These are phyloP conservation scores for Prunus campanulata DNA, from an alignment of 306 rosid species.

Conservation along the genomic window DNA sequence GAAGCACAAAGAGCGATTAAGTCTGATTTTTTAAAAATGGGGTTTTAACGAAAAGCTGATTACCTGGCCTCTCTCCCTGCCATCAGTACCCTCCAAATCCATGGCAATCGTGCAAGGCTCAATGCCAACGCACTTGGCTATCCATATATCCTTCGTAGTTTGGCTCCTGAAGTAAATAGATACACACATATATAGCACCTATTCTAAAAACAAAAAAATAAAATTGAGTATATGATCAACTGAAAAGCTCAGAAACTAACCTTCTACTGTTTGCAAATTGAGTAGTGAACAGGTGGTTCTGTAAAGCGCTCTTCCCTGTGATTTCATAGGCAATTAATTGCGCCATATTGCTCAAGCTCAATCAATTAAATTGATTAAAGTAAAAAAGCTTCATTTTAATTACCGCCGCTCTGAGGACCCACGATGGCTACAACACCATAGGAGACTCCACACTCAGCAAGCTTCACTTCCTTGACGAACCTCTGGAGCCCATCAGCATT, in stretches of 20 bases:
- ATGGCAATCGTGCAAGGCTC: slow-evolving; percentile 82
- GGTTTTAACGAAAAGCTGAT: background rate
- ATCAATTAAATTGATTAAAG: background rate
- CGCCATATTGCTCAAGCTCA: background rate
- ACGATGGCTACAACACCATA: slow-evolving; percentile 79
- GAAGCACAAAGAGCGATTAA: background rate
- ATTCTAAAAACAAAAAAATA: background rate
- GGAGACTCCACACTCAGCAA: slow-evolving; percentile 65
- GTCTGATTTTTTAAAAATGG: background rate
- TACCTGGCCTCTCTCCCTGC: slow-evolving; percentile 98
- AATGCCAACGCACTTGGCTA: slow-evolving; percentile 70
- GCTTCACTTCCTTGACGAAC: slow-evolving; percentile 42
- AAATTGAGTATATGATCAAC: background rate
- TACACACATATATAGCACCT: background rate
- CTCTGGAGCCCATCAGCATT: slow-evolving; percentile 47
- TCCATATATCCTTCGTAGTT: slow-evolving; percentile 92
- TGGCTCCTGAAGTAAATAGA: slow-evolving; percentile 51
- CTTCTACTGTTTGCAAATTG: slow-evolving; percentile 72
- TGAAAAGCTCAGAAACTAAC: slow-evolving; percentile 22
- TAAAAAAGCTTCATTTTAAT: background rate
- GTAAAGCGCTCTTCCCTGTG: slow-evolving; percentile 84
- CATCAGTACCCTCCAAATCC: slow-evolving; percentile 99
- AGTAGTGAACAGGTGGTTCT: slow-evolving; percentile 68
- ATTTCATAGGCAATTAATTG: background rate
- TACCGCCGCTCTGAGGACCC: slow-evolving; percentile 97